Conservation (phyloP, 116 monocot genomes). For the Zostera marina region DNA sequence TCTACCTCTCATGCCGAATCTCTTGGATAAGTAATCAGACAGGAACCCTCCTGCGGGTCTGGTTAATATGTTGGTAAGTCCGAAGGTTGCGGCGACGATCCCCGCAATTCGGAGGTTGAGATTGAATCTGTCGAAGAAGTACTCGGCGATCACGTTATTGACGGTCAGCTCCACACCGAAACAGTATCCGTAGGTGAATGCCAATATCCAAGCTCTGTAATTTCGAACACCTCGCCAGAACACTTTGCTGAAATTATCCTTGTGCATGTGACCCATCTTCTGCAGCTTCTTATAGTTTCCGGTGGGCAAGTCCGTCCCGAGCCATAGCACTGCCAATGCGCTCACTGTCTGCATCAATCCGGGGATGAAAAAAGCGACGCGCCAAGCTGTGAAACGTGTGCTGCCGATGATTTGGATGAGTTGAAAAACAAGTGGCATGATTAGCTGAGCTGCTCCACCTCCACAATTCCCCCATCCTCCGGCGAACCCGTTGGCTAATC, state of each 20-base stretch:
- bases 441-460: slow-evolving; percentile 78
- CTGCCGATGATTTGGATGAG: slow-evolving; percentile 33
- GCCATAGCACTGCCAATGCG: slow-evolving; percentile 36
- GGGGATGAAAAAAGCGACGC: slow-evolving; percentile 83
- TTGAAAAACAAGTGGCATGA: slow-evolving; percentile 72
- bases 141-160: slow-evolving; percentile 81
- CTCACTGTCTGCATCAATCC: slow-evolving; percentile 44
- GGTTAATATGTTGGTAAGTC: slow-evolving; percentile 55
- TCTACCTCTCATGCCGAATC: slow-evolving; percentile 83
- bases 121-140: slow-evolving; percentile 76
- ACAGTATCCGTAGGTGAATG: slow-evolving; percentile 73
- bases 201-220: slow-evolving; percentile 75
- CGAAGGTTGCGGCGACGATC: slow-evolving; percentile 68
- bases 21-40: slow-evolving; percentile 38
- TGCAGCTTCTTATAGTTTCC: slow-evolving; percentile 46
- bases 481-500: slow-evolving; percentile 62
- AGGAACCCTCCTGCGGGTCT: slow-evolving; percentile 57
- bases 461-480: slow-evolving; percentile 93
- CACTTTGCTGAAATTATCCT: slow-evolving; percentile 45
- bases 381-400: slow-evolving; percentile 65
- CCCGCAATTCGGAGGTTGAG: slow-evolving; percentile 51
- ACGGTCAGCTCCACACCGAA: slow-evolving; percentile 87
- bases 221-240: slow-evolving; percentile 31
- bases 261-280: slow-evolving; percentile 46
- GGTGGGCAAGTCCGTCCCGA: slow-evolving; percentile 73